Base-by-base conservation (phyloP, 331 rosid genomes). In the Rosa hybrid region DNA sequence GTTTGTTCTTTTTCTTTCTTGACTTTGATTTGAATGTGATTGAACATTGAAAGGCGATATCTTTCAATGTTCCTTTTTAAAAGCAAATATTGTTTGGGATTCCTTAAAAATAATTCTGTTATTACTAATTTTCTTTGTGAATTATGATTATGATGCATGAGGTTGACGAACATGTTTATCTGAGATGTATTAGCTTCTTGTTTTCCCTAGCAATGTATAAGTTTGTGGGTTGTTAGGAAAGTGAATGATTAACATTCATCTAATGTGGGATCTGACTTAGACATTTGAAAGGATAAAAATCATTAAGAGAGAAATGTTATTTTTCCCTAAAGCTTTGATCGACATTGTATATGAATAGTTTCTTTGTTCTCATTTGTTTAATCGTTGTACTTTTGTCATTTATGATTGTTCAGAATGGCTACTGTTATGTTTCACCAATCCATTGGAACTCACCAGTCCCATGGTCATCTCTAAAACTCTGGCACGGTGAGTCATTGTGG, bases 401-500 rank as follows among this genome's bases (percentile, higher is more conserved):
- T 17, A 4, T 42, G 44, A 38, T 3, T 71, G 42, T 25, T 25
- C 88, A 93, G 94, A 70, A 96, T 96, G 99, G 97, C 98, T 64
- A 86, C 97, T 77, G 85, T 89, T 84, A 90, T 79, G 39, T 89
- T 78, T 88, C 85, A 85, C 75, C 96, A 86, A 78, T 83, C 85
- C 71, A 77, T 91, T 78, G 92, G 96, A 71, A 82, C 84, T 72
- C 68, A 76, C 76, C 88, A 86, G 74, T 50, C 90, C 17, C 82
- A 74, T 34, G 83, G 89, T 11, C 69, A 79, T 78, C 75, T 82
- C 72, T 71, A 64, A 62, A 70, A 16, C 79, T 78, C 81, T 12
- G 46, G 80, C 99, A 96, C 49, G 98, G 99, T 6, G 99, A 96
- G 85, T 96, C 99, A 0, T 68, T 93, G 74, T 96, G 99, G 99